Conservation (phyloP, 129 eudicot species). For the Scalesia atractyloides region DNA sequence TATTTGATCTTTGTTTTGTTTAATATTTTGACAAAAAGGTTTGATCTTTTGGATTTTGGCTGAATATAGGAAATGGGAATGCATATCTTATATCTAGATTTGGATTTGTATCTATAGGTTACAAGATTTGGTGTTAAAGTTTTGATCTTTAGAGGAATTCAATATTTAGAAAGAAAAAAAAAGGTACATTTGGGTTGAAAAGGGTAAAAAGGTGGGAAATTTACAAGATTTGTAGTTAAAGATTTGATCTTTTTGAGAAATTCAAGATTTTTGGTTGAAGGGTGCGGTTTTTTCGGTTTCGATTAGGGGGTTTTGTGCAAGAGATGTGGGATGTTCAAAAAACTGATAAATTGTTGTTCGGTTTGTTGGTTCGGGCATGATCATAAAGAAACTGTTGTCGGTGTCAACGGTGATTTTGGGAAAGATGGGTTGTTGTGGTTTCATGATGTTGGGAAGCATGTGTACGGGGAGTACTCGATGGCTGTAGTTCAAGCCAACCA, state of each 20-base stretch:
- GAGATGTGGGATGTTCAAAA: constrained; percentile 65
- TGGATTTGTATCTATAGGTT: constrained; percentile 6
- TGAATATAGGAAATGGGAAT: constrained; percentile 8
- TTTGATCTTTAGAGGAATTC: constrained; percentile 14
- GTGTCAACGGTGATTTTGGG: constrained; percentile 35
- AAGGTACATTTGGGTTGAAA: background rate
- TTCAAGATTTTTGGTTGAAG: constrained; percentile 7
- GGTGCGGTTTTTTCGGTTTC: constrained; percentile 15
- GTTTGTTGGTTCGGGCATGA: constrained; percentile 49
- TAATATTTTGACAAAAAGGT: background rate
- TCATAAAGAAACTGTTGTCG: constrained; percentile 20
- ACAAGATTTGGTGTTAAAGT: constrained; percentile 9
- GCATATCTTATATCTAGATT: constrained; percentile 17
- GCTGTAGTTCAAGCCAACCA: constrained; percentile 64
- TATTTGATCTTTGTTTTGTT: constrained; percentile 8
- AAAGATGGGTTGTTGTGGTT: constrained; percentile 61
- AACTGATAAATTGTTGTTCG: constrained; percentile 53
- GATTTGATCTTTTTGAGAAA: constrained; percentile 16
- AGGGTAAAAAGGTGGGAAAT: background rate
- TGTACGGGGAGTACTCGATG: constrained; percentile 59
- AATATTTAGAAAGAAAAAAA: constrained; percentile 18
- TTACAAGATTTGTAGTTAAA: constrained; percentile 4
- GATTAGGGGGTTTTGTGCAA: constrained; percentile 29
- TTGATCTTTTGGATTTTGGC: background rate
- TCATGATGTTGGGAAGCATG: constrained; percentile 50